Base-by-base conservation (phyloP, 2,329 filamentous ascomycete genomes). In the Cladobotryum mycophilum region DNA sequence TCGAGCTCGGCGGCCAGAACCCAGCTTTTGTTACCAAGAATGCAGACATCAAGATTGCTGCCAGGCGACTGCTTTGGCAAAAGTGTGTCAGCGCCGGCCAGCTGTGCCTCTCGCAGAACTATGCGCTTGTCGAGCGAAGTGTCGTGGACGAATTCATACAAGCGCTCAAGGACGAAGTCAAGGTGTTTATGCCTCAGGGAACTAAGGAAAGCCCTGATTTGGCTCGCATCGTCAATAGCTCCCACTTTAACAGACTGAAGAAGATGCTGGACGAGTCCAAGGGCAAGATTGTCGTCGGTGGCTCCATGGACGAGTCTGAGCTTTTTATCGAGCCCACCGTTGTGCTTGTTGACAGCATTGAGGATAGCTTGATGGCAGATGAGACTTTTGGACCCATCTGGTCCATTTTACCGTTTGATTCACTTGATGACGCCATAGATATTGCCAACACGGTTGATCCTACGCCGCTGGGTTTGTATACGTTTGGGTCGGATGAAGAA, bases 301-400 rank as follows among this genome's bases (percentile, higher is more conserved):
- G 93, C 45, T 82, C 84, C 49, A 84, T 87, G 72, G 89, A 97
- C 66, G 84, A 88, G 64, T 75, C 79, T 35, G 80, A 89, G 33
- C 82, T 87, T 45, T 96, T 87, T 70, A 93, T 99, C 59, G 89
- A 92, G 66, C 89, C 91, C 1, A 99, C 93, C 0, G 83, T 92
- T n/a, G 84, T 99, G n/a, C 78, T 89, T 54, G 86, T 96, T 36
- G 77, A 88, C 57, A 83, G 82, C 55, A 65, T 79, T 14, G 54
- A 70, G 25, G 79, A 91, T 45, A 92, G 96, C 70, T 81, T 96
- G 68, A 79, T 96, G 63, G 72, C 73, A 20, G 82, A 95, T 56
- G 93, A 99, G 72, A 89, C 85, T 41, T 99, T 99, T 65, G 93
- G 92, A 6, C 93, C 93, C n/a, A 77, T 96, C 53, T 89, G 95